phyloP scores from a whole-genome alignment of 108 stramenopile species.

The Discostella pseudostelligera region DNA sequence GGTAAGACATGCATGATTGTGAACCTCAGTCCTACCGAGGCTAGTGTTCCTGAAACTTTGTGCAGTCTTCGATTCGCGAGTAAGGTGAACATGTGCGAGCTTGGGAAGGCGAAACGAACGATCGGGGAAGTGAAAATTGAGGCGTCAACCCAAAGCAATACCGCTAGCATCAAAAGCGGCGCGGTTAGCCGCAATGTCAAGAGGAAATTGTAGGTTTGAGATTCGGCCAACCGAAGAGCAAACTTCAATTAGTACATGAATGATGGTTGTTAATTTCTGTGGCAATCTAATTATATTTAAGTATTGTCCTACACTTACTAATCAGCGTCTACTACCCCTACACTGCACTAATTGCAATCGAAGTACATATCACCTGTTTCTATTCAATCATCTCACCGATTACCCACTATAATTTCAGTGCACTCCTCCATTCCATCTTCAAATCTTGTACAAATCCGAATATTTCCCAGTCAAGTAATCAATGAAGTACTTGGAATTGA shows the following conservation, averaged over 20 bases:
- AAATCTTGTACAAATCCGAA: constrained; percentile 54
- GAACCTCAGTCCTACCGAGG: constrained; percentile 82
- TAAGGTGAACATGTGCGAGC: constrained; percentile 43
- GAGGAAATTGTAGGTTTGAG: neutral
- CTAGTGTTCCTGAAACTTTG: constrained; percentile 58
- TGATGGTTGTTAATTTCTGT: too few relatives aligned
- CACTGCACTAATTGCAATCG: too few relatives aligned
- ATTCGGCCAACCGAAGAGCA: too few relatives aligned
- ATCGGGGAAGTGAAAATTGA: constrained; percentile 1
- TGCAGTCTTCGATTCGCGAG: constrained; percentile 74
- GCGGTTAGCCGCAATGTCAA: neutral
- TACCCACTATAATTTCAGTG: too few relatives aligned
- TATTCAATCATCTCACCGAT: too few relatives aligned
- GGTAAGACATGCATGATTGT: constrained; percentile 91
- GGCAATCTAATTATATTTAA: too few relatives aligned
- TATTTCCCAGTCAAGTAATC: constrained; percentile 84
- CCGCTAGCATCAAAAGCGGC: neutral
- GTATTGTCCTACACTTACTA: too few relatives aligned
- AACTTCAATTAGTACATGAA: too few relatives aligned
- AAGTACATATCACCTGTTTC: too few relatives aligned
- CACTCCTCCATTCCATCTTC: neutral
- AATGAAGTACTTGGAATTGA: constrained; percentile 80
- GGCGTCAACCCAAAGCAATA: neutral
- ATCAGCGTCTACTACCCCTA: too few relatives aligned
- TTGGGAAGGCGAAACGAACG: constrained; percentile 31